These are phyloP conservation scores for Clavispora asparagi DNA, from an alignment of 805 yeast genomes.

Conservation along the genomic window DNA sequence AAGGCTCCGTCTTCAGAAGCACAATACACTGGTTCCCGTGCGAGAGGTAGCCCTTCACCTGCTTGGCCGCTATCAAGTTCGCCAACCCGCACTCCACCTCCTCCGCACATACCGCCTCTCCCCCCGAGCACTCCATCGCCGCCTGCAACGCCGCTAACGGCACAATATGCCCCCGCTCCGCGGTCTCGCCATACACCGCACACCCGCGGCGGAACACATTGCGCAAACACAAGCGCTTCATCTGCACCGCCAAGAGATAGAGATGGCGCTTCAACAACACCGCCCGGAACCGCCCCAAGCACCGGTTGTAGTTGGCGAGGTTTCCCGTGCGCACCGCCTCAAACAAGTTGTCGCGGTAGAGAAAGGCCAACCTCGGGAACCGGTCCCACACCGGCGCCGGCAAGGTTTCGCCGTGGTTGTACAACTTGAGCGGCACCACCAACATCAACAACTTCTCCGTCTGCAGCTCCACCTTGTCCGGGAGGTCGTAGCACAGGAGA, in stretches of 20 bases:
- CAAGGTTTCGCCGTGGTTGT: constrained; percentile 36
- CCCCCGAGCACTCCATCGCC: constrained; percentile 31
- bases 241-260: constrained; percentile 52
- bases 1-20: constrained; percentile 67
- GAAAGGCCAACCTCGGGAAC: constrained; percentile 35
- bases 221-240: constrained; percentile 47
- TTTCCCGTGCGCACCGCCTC: constrained; percentile 51
- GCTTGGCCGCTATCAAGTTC: constrained; percentile 52
- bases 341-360: constrained; percentile 46
- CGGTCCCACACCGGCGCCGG: constrained; percentile 42
- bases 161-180: constrained; percentile 28
- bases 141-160: constrained; percentile 39
- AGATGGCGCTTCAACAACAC: constrained; percentile 54
- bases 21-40: constrained; percentile 72
- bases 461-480: constrained; percentile 19
- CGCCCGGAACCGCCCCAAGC: constrained; percentile 40
- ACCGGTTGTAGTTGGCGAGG: constrained; percentile 43
- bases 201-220: constrained; percentile 42
- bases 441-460: constrained; percentile 48
- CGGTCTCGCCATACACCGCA: constrained; percentile 16
- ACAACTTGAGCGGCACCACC: constrained; percentile 59
- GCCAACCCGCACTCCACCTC: constrained; percentile 69
- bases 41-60: constrained; percentile 75
- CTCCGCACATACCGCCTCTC: constrained; percentile 28
- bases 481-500: constrained; percentile 19